Percentiles rank a stretch among this genome's conserved stretches.
These are phyloP conservation scores for Aspergillus sp. DNA, from an alignment of 2,329 filamentous ascomycete species.

Conservation along the genomic window DNA sequence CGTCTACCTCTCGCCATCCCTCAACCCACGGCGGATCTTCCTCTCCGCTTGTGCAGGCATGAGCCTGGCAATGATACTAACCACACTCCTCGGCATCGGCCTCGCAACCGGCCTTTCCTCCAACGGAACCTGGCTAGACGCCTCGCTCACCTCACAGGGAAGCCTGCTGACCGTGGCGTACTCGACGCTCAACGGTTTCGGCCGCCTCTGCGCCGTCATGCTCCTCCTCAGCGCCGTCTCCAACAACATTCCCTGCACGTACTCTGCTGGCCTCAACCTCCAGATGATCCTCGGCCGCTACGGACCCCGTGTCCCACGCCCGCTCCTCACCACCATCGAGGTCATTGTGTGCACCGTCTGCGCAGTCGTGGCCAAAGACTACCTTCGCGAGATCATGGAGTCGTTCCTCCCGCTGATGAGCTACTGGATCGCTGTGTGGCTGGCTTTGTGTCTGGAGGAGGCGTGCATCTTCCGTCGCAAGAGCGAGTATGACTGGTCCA, in stretches of 20 bases:
- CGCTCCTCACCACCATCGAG: conserved; percentile 40
- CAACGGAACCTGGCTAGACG: conserved; percentile 25
- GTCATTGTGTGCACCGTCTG: conserved; percentile 41
- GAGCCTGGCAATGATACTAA: conserved; percentile 28
- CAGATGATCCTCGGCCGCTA: conserved; percentile 36
- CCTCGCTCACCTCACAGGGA: conserved; percentile 29
- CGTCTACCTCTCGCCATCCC: conserved; percentile 38
- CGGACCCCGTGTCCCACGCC: conserved; percentile 37
- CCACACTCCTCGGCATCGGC: conserved; percentile 37
- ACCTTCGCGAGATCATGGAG: conserved; percentile 42
- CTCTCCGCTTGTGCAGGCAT: conserved; percentile 34
- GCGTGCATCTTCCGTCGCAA: conserved; percentile 38
- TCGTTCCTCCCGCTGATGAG: conserved; percentile 45
- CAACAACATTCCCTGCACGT: conserved; percentile 43
- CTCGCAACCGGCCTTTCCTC: conserved; percentile 35
- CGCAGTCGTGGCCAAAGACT: conserved; percentile 39
- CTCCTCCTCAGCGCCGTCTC: conserved; percentile 39
- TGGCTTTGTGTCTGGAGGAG: conserved; percentile 41
- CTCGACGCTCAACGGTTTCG: conserved; percentile 36
- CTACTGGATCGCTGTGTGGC: conserved; percentile 43
- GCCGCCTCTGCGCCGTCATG: conserved; percentile 41
- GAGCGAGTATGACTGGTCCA: conserved; percentile 35
- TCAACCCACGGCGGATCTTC: conserved; percentile 33
- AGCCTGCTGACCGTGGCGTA: conserved; percentile 36
- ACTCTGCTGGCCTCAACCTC: conserved; percentile 41